These are phyloP conservation scores for Stevia rebaudiana DNA, from an alignment of 140 eudicot species.

Conservation along the genomic window DNA sequence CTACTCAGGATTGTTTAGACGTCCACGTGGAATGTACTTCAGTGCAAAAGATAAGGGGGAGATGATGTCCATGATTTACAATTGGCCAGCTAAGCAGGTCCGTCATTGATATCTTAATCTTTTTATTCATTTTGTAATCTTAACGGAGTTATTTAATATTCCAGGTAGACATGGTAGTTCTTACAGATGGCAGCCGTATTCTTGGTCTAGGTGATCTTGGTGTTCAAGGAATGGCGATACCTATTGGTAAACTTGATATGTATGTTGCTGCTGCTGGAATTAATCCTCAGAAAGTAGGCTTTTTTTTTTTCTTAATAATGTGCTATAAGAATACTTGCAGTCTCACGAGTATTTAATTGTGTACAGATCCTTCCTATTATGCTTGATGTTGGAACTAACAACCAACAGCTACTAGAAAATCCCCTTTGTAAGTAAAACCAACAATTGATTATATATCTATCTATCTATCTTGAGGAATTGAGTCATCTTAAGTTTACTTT, in stretches of 20 bases:
- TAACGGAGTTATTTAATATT: slow-evolving; percentile 5
- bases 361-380: slow-evolving; percentile 85
- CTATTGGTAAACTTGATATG: slow-evolving; percentile 97
- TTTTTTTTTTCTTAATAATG: neutral
- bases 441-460: too few species aligned
- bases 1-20: slow-evolving; percentile 97
- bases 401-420: slow-evolving; percentile 79
- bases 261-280: slow-evolving; percentile 99
- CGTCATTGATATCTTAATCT: neutral
- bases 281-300: slow-evolving; percentile 83
- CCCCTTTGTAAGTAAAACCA: slow-evolving; percentile 84
- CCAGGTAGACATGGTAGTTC: slow-evolving; percentile 96
- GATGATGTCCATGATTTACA: slow-evolving; percentile 99
- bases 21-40: slow-evolving; percentile 99
- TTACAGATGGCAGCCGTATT: slow-evolving; percentile 99
- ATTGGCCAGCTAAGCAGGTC: slow-evolving; percentile 95
- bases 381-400: slow-evolving; percentile 99
- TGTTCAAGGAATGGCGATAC: slow-evolving; percentile 98
- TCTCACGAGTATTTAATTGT: too few species aligned
- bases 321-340: too few species aligned
- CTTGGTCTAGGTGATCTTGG: slow-evolving; percentile 99
- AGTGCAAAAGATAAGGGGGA: slow-evolving; percentile 99
- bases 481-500: slow-evolving; percentile 19
- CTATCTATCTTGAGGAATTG: neutral
- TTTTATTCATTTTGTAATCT: neutral